Evolutionary conservation across 2,329 filamentous ascomycete genomes (phyloP), one percentile per base, ranked within the genome.

Genomic region (Xylariaceae sp.): DNA sequence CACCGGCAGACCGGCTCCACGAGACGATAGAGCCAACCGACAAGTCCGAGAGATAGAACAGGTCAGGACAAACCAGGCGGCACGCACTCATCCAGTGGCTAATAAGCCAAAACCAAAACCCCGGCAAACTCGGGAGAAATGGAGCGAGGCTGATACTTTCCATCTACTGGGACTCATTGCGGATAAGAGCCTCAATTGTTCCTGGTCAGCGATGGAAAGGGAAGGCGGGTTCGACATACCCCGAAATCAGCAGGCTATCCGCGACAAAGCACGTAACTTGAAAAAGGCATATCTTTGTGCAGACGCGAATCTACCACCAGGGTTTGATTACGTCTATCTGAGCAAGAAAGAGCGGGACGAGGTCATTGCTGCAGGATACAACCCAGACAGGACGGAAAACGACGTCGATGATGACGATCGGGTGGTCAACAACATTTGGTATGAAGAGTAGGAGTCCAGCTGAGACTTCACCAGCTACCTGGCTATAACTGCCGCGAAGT

Each of bases 241-340:
- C 1, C 79, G 82, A 53, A 77, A 79, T 65, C 82, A 84, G 71
- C 82, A 84, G 68, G 78, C 80, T 3, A 76, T 82, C 58, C 80
- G 82, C 5, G 82, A 85, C 74, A 82, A 80, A 70, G 82, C 82
- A n/a, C 78, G 82, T 53, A 78, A 82, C 58, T 64, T 83, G 57
- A 85, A 85, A 72, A 78, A 81, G 41, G 76, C 80, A 37, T 75
- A 80, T 51, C 72, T 85, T 13, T 75, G 75, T 54, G 68, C 71
- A 2, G 80, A 83, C 65, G 61, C 59, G 2, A 44, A 72, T 8
- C 70, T 85, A 3, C 80, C 81, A 1, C 69, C 71, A 0, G 73
- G 75, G 4, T 85, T 84, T 60, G 80, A 85, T 62, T 67, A 72
- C 3, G 77, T 85, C 13, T 70, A 73, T 9, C 73, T 85, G 11